Percentiles rank a stretch among this genome's conserved stretches.
These are phyloP conservation scores for Daldinia childiae DNA, from an alignment of 495 filamentous ascomycete genomes.

Conservation along the genomic window DNA sequence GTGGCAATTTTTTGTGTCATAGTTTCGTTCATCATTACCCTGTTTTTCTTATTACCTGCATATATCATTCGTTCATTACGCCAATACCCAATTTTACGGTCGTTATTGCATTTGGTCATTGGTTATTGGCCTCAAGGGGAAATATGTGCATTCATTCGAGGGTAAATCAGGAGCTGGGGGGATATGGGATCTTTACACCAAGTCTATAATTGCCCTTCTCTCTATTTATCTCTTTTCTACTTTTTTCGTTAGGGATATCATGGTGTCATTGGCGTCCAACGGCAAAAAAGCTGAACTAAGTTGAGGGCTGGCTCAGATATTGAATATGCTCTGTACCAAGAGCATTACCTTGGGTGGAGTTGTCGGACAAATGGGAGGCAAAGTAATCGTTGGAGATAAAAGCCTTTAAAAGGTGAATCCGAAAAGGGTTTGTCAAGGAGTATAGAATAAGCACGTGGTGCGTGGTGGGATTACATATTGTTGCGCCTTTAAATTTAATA, in stretches of 20 bases:
- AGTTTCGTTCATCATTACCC: not conserved
- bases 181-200: not conserved
- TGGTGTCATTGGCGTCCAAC: not conserved
- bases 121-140: not conserved
- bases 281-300: not conserved
- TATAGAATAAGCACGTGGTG: not conserved
- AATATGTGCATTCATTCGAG: not conserved
- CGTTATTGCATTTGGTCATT: slow-evolving; percentile 32
- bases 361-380: not conserved
- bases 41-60: not conserved
- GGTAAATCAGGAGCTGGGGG: not conserved
- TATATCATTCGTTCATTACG: slow-evolving; percentile 22
- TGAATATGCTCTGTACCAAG: not conserved
- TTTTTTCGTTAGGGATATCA: not conserved
- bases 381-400: not conserved
- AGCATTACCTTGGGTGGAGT: not conserved
- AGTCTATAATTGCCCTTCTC: not conserved
- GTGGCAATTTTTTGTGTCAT: not conserved
- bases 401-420: not conserved
- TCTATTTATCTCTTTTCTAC: not conserved
- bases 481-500: not conserved
- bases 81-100: slow-evolving; percentile 36
- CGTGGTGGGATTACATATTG: not conserved
- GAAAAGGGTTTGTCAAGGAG: not conserved
- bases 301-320: not conserved